Evolutionary conservation across 257 asterid species (phyloP).

Genomic region (Nicotiana otophora): DNA sequence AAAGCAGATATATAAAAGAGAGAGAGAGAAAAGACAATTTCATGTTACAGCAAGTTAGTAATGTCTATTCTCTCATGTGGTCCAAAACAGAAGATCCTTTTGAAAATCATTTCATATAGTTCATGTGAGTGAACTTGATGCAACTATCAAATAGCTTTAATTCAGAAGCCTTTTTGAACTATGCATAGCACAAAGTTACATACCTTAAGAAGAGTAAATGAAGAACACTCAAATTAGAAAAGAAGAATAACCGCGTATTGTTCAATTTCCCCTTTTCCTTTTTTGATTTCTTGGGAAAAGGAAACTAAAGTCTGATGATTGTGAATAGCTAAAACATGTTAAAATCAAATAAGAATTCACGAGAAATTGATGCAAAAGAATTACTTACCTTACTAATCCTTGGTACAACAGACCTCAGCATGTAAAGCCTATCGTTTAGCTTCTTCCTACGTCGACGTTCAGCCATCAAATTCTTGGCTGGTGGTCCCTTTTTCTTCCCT

Average conservation of each 20-base stretch:
- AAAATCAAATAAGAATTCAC: conserved; percentile 35
- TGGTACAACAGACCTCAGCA: conserved; percentile 85
- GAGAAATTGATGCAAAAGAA: conserved; percentile 24
- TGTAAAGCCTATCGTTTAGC: conserved; percentile 94
- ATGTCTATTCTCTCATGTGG: conserved; percentile 26
- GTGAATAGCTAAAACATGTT: conserved; percentile 14
- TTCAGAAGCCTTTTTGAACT: conserved; percentile 37
- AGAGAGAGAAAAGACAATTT: not conserved
- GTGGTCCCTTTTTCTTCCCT: conserved; percentile 84
- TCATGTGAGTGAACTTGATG: conserved; percentile 91
- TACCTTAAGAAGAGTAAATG: not conserved
- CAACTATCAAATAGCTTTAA: conserved; percentile 44
- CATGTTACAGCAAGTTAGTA: not conserved
- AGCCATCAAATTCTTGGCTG: conserved; percentile 97
- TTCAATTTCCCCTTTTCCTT: not conserved
- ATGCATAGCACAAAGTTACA: conserved; percentile 26
- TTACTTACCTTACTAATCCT: conserved; percentile 85
- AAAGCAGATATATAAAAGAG: not conserved
- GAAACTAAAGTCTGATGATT: not conserved
- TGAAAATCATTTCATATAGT: conserved; percentile 54
- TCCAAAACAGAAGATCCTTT: conserved; percentile 24
- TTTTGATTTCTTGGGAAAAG: not conserved
- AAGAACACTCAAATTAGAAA: not conserved
- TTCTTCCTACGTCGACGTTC: conserved; percentile 92
- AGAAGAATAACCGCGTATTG: not conserved